Conservation (phyloP, 23 red algal genomes). For the Agarophyton chilense region DNA sequence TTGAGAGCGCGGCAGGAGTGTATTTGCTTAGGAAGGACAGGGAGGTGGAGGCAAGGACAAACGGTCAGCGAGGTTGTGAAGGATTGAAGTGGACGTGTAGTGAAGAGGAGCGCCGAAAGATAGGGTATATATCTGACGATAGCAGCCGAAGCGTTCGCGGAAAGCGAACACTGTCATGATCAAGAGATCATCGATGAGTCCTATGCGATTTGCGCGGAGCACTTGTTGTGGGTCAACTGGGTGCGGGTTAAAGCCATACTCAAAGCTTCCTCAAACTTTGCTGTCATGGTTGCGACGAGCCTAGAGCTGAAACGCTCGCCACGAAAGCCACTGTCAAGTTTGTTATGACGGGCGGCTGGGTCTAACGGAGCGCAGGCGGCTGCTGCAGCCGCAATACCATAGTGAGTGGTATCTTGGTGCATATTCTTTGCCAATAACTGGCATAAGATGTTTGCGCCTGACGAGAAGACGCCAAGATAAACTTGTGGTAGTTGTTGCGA, state of each 20-base stretch:
- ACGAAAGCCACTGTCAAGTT: conserved; percentile 68
- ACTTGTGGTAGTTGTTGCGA: conserved; percentile 31
- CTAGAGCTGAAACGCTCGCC: conserved; percentile 63
- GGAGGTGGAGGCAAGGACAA: too few relatives aligned
- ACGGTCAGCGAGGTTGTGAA: too few relatives aligned
- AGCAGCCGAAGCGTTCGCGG: conserved; percentile 77
- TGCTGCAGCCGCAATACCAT: conserved; percentile 70
- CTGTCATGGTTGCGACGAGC: conserved; percentile 68
- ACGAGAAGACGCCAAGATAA: conserved; percentile 79
- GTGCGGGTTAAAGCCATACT: background rate
- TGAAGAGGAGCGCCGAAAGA: background rate
- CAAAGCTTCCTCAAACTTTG: conserved; percentile 43
- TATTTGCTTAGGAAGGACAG: background rate
- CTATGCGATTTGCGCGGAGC: conserved; percentile 59
- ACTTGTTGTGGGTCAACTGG: conserved; percentile 61
- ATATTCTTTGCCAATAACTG: conserved; percentile 70
- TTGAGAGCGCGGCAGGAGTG: conserved; percentile 61
- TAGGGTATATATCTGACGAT: conserved; percentile 45
- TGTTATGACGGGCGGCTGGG: conserved; percentile 64
- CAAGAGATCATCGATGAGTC: conserved; percentile 85
- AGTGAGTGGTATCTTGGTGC: conserved; percentile 7
- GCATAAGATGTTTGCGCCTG: conserved; percentile 88
- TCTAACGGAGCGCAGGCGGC: conserved; percentile 90
- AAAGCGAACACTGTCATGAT: conserved; percentile 91
- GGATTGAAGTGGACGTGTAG: background rate